phyloP scores from a whole-genome alignment of 257 asterid species.

The Echites panduratus region DNA sequence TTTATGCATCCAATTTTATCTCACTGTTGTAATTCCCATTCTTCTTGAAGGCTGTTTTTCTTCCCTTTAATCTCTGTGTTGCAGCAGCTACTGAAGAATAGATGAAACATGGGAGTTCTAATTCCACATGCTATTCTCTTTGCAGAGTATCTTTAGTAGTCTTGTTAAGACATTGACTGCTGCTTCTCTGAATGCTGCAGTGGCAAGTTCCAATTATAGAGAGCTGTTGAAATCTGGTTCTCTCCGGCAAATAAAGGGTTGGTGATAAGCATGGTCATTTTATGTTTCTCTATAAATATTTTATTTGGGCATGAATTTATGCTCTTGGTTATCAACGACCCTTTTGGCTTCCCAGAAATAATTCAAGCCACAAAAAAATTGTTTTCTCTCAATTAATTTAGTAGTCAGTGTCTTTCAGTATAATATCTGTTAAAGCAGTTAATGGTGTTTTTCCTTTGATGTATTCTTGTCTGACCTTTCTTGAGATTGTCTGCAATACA shows the following conservation, averaged over 20 bases:
- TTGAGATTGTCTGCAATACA: not conserved
- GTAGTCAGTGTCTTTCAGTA: not conserved
- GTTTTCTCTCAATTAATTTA: not conserved
- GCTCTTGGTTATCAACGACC: not conserved
- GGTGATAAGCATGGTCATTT: not conserved
- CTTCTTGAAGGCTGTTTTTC: conserved; percentile 6
- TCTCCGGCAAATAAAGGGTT: conserved; percentile 43
- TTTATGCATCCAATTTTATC: not conserved
- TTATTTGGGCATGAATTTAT: not conserved
- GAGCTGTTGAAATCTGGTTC: conserved; percentile 33
- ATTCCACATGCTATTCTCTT: conserved; percentile 12
- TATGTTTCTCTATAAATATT: not conserved
- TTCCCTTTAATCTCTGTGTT: conserved; percentile 1
- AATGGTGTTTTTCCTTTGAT: not conserved
- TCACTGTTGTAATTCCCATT: not conserved
- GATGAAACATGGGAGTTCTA: conserved; percentile 4
- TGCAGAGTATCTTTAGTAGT: conserved; percentile 51
- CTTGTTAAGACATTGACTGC: conserved; percentile 35
- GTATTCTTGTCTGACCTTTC: not conserved
- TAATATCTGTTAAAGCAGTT: not conserved
- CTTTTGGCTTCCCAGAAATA: not conserved
- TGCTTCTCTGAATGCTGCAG: conserved; percentile 30
- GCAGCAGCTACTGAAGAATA: not conserved
- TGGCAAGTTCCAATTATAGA: conserved; percentile 35
- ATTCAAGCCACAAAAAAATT: not conserved